These are phyloP conservation scores for Thamnidium elegans DNA, from an alignment of 192 early-diverging fungal genomes.

Conservation along the genomic window DNA sequence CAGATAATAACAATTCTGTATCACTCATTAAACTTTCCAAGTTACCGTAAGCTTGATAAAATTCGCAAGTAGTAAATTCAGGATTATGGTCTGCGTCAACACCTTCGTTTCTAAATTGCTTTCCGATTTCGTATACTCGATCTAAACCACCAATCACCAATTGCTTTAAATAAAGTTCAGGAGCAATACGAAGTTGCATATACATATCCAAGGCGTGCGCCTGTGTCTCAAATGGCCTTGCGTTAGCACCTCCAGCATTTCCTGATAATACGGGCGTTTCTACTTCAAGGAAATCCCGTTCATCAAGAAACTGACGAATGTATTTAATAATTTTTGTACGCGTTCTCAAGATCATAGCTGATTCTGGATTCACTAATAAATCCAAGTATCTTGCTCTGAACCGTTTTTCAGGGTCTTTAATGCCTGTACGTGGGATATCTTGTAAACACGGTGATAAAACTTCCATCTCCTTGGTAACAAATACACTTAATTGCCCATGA, in stretches of 20 bases:
- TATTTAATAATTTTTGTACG: conserved; percentile 59
- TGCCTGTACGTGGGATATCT: conserved; percentile 59
- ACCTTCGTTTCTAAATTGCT: conserved; percentile 90
- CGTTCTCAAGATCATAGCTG: conserved; percentile 49
- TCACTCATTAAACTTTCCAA: conserved; percentile 64
- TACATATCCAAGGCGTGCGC: conserved; percentile 62
- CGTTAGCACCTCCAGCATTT: conserved; percentile 77
- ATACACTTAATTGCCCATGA: conserved; percentile 66
- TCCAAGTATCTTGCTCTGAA: conserved; percentile 73
- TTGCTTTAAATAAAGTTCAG: conserved; percentile 86
- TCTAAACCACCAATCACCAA: conserved; percentile 84
- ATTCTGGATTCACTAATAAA: conserved; percentile 65
- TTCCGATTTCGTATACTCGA: conserved; percentile 85
- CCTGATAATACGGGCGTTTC: conserved; percentile 80
- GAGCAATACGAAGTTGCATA: conserved; percentile 78
- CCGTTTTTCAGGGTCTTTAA: conserved; percentile 63
- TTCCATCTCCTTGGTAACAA: conserved; percentile 46
- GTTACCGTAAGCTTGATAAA: conserved; percentile 78
- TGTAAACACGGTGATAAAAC: conserved; percentile 71
- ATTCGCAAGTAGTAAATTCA: conserved; percentile 89
- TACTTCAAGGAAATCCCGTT: conserved; percentile 72
- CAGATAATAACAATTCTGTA: conserved; percentile 67
- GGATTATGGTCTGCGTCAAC: conserved; percentile 88
- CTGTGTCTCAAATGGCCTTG: conserved; percentile 73
- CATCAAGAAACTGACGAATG: conserved; percentile 63